These are phyloP conservation scores for Psophocarpus tetragonolobus DNA, from an alignment of 306 rosid species.

Conservation along the genomic window DNA sequence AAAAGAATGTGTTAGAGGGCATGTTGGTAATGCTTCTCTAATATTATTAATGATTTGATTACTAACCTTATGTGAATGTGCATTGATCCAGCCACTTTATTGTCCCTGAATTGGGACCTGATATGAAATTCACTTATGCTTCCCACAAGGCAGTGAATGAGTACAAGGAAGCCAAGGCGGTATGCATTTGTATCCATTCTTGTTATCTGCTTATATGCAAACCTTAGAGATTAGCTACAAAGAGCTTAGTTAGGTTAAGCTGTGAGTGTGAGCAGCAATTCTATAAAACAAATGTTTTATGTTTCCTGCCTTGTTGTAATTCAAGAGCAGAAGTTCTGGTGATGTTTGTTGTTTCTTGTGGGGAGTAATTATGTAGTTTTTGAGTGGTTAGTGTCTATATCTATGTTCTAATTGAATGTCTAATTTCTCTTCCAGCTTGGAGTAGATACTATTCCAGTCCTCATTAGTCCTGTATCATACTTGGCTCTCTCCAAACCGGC, in stretches of 20 bases:
- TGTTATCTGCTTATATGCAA: background rate
- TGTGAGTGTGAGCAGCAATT: background rate
- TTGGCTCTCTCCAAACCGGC: conserved; percentile 88
- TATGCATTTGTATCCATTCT: conserved; percentile 39
- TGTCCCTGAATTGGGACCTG: conserved; percentile 88
- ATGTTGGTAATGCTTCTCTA: no score
- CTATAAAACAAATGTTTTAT: background rate
- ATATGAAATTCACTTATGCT: conserved; percentile 67
- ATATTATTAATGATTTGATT: background rate
- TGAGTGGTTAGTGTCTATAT: background rate
- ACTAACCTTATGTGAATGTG: conserved; percentile 19
- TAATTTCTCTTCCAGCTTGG: conserved; percentile 64
- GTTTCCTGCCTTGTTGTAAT: background rate
- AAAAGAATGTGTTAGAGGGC: no score
- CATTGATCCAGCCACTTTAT: conserved; percentile 73
- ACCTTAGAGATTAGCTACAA: background rate
- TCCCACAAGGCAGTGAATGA: conserved; percentile 90
- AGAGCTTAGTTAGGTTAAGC: conserved; percentile 12
- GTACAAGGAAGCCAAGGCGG: conserved; percentile 93
- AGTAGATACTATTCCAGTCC: conserved; percentile 83
- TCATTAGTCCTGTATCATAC: conserved; percentile 84
- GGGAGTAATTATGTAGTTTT: conserved; percentile 11
- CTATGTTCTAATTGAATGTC: conserved; percentile 8
- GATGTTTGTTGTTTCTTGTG: background rate
- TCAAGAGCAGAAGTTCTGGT: background rate